Base-by-base conservation (phyloP, 148 eudicot species). In the Arbutus unedo region DNA sequence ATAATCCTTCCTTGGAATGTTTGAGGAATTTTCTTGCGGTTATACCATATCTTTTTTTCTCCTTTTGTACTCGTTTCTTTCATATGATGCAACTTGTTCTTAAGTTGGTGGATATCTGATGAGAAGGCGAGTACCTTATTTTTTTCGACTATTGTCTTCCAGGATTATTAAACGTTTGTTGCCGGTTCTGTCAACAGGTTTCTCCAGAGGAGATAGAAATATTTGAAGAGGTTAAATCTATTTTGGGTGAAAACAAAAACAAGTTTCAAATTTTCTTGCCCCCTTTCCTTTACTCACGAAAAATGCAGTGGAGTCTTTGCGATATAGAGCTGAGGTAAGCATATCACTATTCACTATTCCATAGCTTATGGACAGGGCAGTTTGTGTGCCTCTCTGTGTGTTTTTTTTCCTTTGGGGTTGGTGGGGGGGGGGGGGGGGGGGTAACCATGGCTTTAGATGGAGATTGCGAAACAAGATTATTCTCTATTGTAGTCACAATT, bases 271-370 rank as follows among this genome's bases (percentile, higher is more conserved):
- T 68, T 92, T 88, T 82, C 89, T 97, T 64, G 97, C 93, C 76
- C 93, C 98, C 64, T 97, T 94, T 86, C 98, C 96, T 79, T 87
- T 92, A 82, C 97, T 92, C 14, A 87, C 90, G 9, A 87, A 90
- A 85, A 92, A 92, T 90, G 99, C 99, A 11, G 98, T 94, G 82
- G 99, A 97, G 82, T 91, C 96, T 8, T 87, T 97, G 83, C 91
- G 99, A 19, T 97, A 94, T 87, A 90, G 99, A 84, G 93, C 98
- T 83, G 98, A 94, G 97, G 98, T 94, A 90, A 82, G 68, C 48
- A n/a, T 38, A 51, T 70, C 50, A 80, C n/a, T 16, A 38, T 54
- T 54, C 74, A 14, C 3, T 15, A 38, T 68, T 68, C 73, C 19
- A 4, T 4, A 31, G 47, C 73, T 13, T 68, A 11, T 68, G 48